A percentile compares a stretch with the other conserved stretches of the same genome.
Evolutionary conservation across 2,329 filamentous ascomycete species (phyloP).

Genomic region (Nothopassalora personata): DNA sequence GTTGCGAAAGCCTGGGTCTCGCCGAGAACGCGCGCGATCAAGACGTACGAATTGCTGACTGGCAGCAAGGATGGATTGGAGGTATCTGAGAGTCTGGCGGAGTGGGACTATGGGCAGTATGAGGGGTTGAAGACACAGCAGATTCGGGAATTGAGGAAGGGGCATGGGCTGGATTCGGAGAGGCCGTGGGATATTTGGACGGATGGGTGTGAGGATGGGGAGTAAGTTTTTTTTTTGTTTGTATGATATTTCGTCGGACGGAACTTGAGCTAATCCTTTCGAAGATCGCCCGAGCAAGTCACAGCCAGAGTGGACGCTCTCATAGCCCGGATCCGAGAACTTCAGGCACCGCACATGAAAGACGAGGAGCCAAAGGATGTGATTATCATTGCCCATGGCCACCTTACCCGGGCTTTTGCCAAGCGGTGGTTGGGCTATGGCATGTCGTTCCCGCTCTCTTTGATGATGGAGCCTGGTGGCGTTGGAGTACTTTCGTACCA

Average conservation of each 20-base stretch:
- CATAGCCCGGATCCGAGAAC: slow-evolving; percentile 64
- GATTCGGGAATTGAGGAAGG: slow-evolving; percentile 57
- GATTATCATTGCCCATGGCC: slow-evolving; percentile 77
- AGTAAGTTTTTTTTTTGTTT: slow-evolving; percentile 48
- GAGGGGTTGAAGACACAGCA: slow-evolving; percentile 71
- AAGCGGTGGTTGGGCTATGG: slow-evolving; percentile 72
- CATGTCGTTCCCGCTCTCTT: slow-evolving; percentile 62
- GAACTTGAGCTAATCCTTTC: neutral
- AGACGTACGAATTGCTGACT: slow-evolving; percentile 47
- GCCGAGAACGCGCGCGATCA: slow-evolving; percentile 45
- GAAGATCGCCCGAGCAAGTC: slow-evolving; percentile 62
- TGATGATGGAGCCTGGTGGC: slow-evolving; percentile 78
- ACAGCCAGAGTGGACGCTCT: slow-evolving; percentile 65
- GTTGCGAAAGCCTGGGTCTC: slow-evolving; percentile 47
- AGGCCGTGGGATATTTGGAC: slow-evolving; percentile 76
- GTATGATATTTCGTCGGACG: neutral
- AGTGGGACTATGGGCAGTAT: slow-evolving; percentile 79
- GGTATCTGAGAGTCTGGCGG: slow-evolving; percentile 65
- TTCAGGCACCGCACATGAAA: slow-evolving; percentile 46
- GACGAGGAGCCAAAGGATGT: slow-evolving; percentile 54
- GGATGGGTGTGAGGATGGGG: slow-evolving; percentile 81
- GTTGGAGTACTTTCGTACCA: slow-evolving; percentile 80
- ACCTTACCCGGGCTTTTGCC: slow-evolving; percentile 77
- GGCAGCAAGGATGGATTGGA: slow-evolving; percentile 31
- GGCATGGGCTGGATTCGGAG: slow-evolving; percentile 52